Evolutionary conservation across 345 rosid genomes (phyloP), one percentile per base, ranked within the genome.

Genomic region (Sisymbrium irio): DNA sequence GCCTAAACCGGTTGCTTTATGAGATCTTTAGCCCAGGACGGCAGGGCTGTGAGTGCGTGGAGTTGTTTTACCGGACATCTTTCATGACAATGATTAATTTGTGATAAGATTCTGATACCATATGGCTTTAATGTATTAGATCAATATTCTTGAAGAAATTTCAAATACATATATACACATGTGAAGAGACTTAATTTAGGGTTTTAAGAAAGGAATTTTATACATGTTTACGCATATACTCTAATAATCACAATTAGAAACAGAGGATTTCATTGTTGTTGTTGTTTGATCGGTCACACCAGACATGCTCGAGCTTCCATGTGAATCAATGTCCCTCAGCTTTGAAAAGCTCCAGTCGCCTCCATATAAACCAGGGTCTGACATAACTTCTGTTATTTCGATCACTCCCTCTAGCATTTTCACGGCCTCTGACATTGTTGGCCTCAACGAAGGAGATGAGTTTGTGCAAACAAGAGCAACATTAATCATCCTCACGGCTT

Each of bases 341-440:
- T 80, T 73, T 51, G 76, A 73, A 27, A 71, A 63, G 69, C 77
- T 65, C 65, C 39, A 71, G 72, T 75, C 13, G 47, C 73, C 77
- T 55, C 72, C 67, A 32, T 82, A 77, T 10, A 69, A 28, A 45
- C 33, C 65, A 35, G 75, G 65, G 51, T 78, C 81, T 0, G 78
- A 69, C 20, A 75, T 39, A 6, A 57, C 18, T 44, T 78, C 65
- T 3, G 63, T 76, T 8, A 82, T 59, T 10, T 19, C 33, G 0
- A 30, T 51, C 36, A 30, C 54, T 56, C 84, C 84, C 69, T 79
- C 81, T 2, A 83, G 79, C 85, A 81, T 85, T 10, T 45, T 41
- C 42, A 81, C 79, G 7, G 46, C 83, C 17, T 72, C 75, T 5
- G 89, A 62, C 89, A 85, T 83, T 1, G 66, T 63, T 45, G 86